Evolutionary conservation across 306 rosid species (phyloP).

Genomic region (Styphnolobium japonicum): DNA sequence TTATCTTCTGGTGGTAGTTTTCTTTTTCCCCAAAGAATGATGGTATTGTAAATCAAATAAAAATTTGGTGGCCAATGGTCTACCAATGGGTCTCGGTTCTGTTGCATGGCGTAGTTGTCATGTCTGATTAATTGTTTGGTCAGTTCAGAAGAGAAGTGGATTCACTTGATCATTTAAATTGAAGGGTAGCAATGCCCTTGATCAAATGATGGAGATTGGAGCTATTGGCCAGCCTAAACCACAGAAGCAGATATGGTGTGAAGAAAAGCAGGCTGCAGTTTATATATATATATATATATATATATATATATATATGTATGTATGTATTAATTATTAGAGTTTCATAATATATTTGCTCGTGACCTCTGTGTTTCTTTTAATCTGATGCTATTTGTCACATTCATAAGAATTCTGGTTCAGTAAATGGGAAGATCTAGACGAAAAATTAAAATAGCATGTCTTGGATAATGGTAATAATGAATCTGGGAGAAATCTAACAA

Average conservation of each 20-base stretch:
- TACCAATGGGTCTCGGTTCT: not conserved
- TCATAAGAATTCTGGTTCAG: not conserved
- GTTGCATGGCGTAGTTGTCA: not conserved
- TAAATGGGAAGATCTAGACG: not conserved
- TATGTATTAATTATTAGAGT: too few species aligned
- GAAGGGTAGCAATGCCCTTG: not conserved
- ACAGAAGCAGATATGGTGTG: slow-evolving; percentile 30
- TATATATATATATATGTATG: too few species aligned
- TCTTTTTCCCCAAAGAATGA: too few species aligned
- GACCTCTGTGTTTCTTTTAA: too few species aligned
- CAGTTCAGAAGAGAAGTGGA: not conserved
- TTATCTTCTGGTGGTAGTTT: not conserved
- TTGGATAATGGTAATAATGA: not conserved
- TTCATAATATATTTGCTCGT: too few species aligned
- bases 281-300: slow-evolving; percentile 48
- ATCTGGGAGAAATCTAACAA: not conserved
- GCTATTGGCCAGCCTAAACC: slow-evolving; percentile 14
- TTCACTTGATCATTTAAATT: not conserved
- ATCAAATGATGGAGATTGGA: slow-evolving; percentile 28
- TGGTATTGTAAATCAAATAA: not conserved
- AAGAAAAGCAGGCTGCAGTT: slow-evolving; percentile 42
- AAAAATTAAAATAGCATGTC: not conserved
- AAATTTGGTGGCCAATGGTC: not conserved
- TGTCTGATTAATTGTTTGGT: not conserved
- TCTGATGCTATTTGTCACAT: too few species aligned